Conservation (phyloP, 805 yeast genomes). For the Candida pseudofarinosa region DNA sequence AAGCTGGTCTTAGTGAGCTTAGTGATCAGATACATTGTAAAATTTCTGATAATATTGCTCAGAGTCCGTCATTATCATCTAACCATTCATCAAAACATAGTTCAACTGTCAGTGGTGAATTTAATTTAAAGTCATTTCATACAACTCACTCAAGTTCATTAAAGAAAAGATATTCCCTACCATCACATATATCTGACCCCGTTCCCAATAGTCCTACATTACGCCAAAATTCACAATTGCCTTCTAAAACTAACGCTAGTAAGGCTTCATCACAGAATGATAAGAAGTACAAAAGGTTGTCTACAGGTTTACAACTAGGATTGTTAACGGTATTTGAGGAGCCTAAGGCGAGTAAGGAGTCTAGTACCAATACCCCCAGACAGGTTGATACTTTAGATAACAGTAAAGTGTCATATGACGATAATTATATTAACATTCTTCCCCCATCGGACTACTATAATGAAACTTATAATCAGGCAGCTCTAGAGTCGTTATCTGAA, state of each 20-base stretch:
- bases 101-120: conserved; percentile 16
- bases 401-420: conserved; percentile 16
- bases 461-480: conserved; percentile 31
- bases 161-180: conserved; percentile 23
- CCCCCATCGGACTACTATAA: conserved; percentile 15
- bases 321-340: conserved; percentile 39
- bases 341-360: conserved; percentile 4
- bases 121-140: conserved; percentile 33
- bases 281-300: conserved; percentile 25
- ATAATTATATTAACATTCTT: conserved; percentile 20
- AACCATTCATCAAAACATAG: conserved; percentile 16
- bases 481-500: conserved; percentile 34
- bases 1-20: conserved; percentile 24
- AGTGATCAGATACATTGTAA: conserved; percentile 13
- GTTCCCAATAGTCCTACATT: conserved; percentile 7
- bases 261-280: conserved; percentile 9
- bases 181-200: conserved; percentile 8
- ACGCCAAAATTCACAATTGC: neutral
- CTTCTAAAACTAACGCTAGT: neutral
- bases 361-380: neutral
- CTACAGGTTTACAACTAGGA: conserved; percentile 36
- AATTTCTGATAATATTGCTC: conserved; percentile 6
- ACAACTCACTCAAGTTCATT: conserved; percentile 14
- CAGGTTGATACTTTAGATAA: neutral
- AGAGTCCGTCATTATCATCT: conserved; percentile 11